Percentiles rank a stretch among this genome's conserved stretches.
phyloP scores from a whole-genome alignment of 306 rosid species.

The Rosa lucieae region DNA sequence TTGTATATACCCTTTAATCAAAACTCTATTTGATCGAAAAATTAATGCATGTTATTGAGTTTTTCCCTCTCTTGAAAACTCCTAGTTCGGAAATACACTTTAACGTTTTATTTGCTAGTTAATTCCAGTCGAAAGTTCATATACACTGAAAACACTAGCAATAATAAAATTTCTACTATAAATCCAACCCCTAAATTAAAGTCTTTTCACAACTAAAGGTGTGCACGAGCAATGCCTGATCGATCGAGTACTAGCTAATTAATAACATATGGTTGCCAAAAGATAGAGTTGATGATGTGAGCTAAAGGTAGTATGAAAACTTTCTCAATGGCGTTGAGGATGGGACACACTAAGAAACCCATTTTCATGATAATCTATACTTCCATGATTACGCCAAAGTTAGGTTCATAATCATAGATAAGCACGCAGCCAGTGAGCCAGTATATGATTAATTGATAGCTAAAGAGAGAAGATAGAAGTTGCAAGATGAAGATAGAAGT shows the following conservation, averaged over 20 bases:
- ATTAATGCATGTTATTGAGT: not conserved
- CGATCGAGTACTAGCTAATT: not conserved
- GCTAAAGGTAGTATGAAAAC: slow-evolving; percentile 10
- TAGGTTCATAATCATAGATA: not conserved
- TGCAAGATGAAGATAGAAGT: not conserved
- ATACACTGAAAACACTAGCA: not conserved
- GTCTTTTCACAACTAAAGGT: not conserved
- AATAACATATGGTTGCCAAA: not conserved
- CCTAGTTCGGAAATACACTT: not conserved
- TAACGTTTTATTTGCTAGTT: not conserved
- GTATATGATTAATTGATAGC: not conserved
- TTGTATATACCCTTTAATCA: not conserved
- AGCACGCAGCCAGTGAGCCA: not conserved
- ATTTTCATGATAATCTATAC: not conserved
- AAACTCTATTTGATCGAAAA: not conserved
- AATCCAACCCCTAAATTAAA: not conserved
- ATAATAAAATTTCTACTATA: not conserved
- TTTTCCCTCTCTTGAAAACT: not conserved
- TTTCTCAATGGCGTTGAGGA: not conserved
- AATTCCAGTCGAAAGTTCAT: not conserved
- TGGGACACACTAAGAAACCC: slow-evolving; percentile 17
- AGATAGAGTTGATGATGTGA: slow-evolving; percentile 9
- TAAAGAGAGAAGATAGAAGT: not conserved
- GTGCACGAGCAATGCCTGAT: slow-evolving; percentile 1
- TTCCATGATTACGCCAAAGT: not conserved